Evolutionary conservation across 2,329 filamentous ascomycete species (phyloP), one percentile per base, ranked within the genome.

Genomic region (Neodidymelliopsis sp.): DNA sequence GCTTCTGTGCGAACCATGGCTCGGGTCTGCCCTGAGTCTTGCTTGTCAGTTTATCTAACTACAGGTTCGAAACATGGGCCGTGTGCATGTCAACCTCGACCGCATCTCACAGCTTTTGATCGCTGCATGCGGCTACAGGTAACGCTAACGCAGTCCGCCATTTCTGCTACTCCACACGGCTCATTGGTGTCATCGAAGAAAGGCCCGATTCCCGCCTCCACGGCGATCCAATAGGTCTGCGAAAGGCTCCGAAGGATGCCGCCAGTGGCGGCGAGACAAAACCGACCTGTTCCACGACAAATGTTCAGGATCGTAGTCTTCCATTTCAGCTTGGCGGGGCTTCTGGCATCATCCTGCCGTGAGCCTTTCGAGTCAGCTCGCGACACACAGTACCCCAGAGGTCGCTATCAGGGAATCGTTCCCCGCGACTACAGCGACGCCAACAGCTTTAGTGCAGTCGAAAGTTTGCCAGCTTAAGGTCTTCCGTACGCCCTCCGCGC

Each of bases 161-260:
- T 10, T n/a, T 24, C 33, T 30, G 22, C 35, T 39, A 47, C 34
- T 50, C 29, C 30, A 41, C 29, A 25, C 34, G 15, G 35, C 35
- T 50, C 47, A 39, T 30, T 50, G 40, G 47, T 40, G 29, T 20
- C 20, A 37, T 18, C 15, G 20, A 2, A 16, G 35, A n/a, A 50
- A 50, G 47, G 47, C 35, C 47, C 47, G 40, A 50, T 28, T 36
- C 6, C 15, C 29, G 15, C 18, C 15, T 34, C 9, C 29, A 31
- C 12, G 20, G 33, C 24, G 35, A 30, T 27, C 40, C 40, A 40
- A 44, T 45, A 34, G 29, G 13, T 13, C 24, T 27, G 35, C 40
- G 36, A 44, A 40, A 34, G 29, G 13, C 12, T 22, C 45, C 34
- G 34, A 39, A 8, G 24, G 11, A 24, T 33, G 35, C 47, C 35